Evolutionary conservation across 345 rosid genomes (phyloP), one percentile per base, ranked within the genome.

Genomic region (Linum lewisii): DNA sequence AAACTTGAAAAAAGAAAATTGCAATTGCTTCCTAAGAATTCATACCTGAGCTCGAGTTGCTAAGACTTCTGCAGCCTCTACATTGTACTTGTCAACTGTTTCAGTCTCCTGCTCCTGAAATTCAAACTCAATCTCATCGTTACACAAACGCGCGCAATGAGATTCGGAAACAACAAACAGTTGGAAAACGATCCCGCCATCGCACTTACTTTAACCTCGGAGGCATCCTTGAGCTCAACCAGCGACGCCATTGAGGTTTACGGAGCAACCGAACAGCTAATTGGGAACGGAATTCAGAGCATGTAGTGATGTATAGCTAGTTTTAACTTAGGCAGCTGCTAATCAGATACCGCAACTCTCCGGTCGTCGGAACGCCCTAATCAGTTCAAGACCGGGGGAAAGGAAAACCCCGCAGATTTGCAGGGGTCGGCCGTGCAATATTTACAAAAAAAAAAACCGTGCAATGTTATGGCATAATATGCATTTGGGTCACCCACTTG

Each of bases 21-120:
- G 21, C 21, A 6, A 21, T 16, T 18, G 29, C 19, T 45, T 44
- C 56, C 29, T 26, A 54, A 19, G 36, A 67, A 3, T 22, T 8
- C 56, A 54, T 50, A 88, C 98, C 86, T 78, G 81, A 0, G 88
- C 95, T 61, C 72, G 77, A 68, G 64, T 84, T 57, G 96, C 95
- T 16, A 81, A 73, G 66, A 80, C 75, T 71, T 91, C 96, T 11
- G 96, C 95, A 23, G 85, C 78, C 72, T 86, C 90, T 34, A 84
- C 84, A 66, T 75, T 88, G 84, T 88, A 91, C 66, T 82, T 85
- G 69, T 88, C 95, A 63, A 66, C 75, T 66, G 66, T 51, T 18
- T 3, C 74, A 23, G 53, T 24, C 20, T 54, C 50, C 56, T 67
- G 58, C 8, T 75, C 78, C 82, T 77, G 59, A 62, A 61, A 67